Evolutionary conservation across 2,329 filamentous ascomycete genomes (phyloP).

Genomic region (Xylaria sp.): DNA sequence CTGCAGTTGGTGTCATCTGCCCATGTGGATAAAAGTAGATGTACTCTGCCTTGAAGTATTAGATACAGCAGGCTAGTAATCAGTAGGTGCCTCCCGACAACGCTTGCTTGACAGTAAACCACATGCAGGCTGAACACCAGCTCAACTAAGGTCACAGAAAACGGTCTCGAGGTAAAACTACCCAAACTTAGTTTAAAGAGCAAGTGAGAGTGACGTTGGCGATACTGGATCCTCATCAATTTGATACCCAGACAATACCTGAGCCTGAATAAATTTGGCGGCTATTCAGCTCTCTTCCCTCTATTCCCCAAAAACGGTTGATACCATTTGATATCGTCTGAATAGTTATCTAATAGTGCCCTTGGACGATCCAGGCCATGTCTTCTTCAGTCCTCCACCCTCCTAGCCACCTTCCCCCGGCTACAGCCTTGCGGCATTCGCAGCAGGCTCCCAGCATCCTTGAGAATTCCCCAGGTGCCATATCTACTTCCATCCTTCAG

Average conservation of each 20-base stretch:
- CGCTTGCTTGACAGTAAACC: too few species aligned
- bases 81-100: too few species aligned
- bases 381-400: slow-evolving; percentile 63
- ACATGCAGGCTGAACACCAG: too few species aligned
- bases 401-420: slow-evolving; percentile 66
- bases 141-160: too few species aligned
- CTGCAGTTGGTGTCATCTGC: neutral
- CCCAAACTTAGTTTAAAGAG: neutral
- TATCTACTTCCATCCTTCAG: slow-evolving; percentile 64
- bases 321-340: neutral
- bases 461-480: slow-evolving; percentile 63
- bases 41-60: too few species aligned
- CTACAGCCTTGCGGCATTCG: slow-evolving; percentile 67
- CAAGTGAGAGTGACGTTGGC: neutral
- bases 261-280: neutral
- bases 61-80: too few species aligned
- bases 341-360: neutral
- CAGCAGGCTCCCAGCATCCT: slow-evolving; percentile 70
- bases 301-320: neutral
- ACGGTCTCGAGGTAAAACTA: neutral
- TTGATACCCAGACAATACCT: too few species aligned
- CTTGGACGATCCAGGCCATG: slow-evolving; percentile 35
- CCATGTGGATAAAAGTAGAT: neutral
- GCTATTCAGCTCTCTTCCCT: neutral
- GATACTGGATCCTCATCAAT: neutral